Conservation (phyloP, 106 monocot genomes). For the Dioscorea alata region DNA sequence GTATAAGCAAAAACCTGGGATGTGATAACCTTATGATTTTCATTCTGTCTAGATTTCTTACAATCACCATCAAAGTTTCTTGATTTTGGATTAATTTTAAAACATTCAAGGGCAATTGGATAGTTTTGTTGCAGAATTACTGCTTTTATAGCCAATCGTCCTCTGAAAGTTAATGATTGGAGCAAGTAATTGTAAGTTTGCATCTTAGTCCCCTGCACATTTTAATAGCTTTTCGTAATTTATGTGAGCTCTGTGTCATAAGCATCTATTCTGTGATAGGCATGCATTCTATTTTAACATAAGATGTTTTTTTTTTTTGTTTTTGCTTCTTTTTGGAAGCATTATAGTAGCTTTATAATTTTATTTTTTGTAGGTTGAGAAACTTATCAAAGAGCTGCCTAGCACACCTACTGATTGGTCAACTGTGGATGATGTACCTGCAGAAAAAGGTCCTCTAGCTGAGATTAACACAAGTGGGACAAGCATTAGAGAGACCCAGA, state of each 20-base stretch:
- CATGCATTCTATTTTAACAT: background rate
- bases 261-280: background rate
- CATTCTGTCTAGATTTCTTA: too few relatives aligned
- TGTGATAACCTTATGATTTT: too few relatives aligned
- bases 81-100: too few relatives aligned
- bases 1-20: too few relatives aligned
- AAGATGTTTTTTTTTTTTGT: background rate
- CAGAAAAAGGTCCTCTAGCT: constrained; percentile 27
- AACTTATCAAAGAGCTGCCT: constrained; percentile 83
- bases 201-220: background rate
- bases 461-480: constrained; percentile 31
- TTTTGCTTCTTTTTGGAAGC: background rate
- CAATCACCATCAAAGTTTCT: too few relatives aligned
- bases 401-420: constrained; percentile 44
- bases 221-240: background rate
- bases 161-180: too few relatives aligned
- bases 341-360: background rate
- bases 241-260: background rate
- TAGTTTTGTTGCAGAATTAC: too few relatives aligned
- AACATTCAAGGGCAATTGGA: too few relatives aligned
- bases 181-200: too few relatives aligned
- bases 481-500: constrained; percentile 69
- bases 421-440: constrained; percentile 9
- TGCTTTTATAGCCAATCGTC: too few relatives aligned
- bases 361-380: constrained; percentile 63